Percentiles rank a stretch among this genome's conserved stretches.
These are phyloP conservation scores for Neofusicoccum parvum DNA, from an alignment of 2,329 filamentous ascomycete genomes.

Conservation along the genomic window DNA sequence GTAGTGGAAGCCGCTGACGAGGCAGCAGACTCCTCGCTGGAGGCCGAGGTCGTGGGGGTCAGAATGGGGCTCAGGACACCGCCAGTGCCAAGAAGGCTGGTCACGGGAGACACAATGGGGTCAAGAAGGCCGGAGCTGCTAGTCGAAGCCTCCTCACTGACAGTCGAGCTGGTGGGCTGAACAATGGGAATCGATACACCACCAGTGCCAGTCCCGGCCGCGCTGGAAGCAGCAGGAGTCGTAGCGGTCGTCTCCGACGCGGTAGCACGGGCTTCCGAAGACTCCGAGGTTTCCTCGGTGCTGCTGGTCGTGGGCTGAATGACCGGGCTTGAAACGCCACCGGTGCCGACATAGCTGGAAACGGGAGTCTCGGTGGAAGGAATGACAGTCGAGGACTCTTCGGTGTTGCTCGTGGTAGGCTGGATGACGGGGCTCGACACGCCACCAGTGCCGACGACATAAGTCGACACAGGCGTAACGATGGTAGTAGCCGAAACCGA, in stretches of 20 bases:
- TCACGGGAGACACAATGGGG: conserved; percentile 7
- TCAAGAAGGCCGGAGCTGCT: neutral
- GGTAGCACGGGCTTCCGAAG: neutral
- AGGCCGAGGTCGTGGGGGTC: neutral
- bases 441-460: conserved; percentile 7
- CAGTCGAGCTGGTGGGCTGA: conserved; percentile 14
- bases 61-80: conserved; percentile 2
- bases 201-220: conserved; percentile 15
- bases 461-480: neutral
- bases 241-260: neutral
- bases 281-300: neutral
- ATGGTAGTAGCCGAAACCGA: neutral
- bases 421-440: conserved; percentile 3
- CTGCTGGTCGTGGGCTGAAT: neutral
- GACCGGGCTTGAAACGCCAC: conserved; percentile 16
- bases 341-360: conserved; percentile 7
- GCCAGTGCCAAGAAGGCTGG: conserved; percentile 5
- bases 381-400: neutral
- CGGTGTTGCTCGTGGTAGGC: conserved; percentile 14
- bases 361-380: neutral
- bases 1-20: neutral
- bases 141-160: conserved; percentile 6
- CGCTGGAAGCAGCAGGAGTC: neutral
- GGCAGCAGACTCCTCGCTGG: neutral
- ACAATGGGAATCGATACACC: conserved; percentile 19